Percentiles rank a stretch among this genome's conserved stretches.
Evolutionary conservation across 257 asterid genomes (phyloP).

Genomic region (Verbena officinalis): DNA sequence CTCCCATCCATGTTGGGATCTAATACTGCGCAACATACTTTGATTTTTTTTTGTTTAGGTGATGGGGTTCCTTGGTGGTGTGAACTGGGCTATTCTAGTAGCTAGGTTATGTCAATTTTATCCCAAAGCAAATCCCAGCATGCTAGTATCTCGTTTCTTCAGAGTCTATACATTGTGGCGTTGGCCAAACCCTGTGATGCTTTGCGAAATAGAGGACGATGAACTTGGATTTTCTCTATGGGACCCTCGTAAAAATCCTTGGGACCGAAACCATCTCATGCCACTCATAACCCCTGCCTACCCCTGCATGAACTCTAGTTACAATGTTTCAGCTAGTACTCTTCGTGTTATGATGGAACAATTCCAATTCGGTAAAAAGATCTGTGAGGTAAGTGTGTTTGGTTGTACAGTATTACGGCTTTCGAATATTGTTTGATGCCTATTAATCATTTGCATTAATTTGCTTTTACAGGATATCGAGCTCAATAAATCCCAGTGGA

Average conservation of each 20-base stretch:
- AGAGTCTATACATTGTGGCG: constrained; percentile 90
- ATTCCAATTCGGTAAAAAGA: constrained; percentile 69
- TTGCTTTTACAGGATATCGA: constrained; percentile 77
- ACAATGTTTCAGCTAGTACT: constrained; percentile 92
- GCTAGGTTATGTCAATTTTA: constrained; percentile 94
- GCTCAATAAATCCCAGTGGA: constrained; percentile 75
- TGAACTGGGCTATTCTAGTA: constrained; percentile 96
- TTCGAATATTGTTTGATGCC: constrained; percentile 9
- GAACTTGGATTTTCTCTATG: constrained; percentile 88
- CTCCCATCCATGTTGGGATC: constrained; percentile 5
- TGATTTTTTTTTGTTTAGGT: constrained; percentile 51
- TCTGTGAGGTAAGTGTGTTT: constrained; percentile 69
- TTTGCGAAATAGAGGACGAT: constrained; percentile 82
- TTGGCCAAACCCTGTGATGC: constrained; percentile 99
- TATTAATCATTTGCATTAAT: constrained; percentile 18
- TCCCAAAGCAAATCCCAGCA: constrained; percentile 92
- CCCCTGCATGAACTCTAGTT: constrained; percentile 99
- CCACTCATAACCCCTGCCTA: constrained; percentile 98
- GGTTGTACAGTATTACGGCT: constrained; percentile 14
- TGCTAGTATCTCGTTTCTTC: constrained; percentile 93
- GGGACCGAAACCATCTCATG: constrained; percentile 91
- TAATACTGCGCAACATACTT: not conserved
- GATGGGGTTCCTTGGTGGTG: constrained; percentile 98
- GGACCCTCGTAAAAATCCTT: constrained; percentile 92
- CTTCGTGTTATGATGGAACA: constrained; percentile 92